phyloP scores from a whole-genome alignment of 2,329 filamentous ascomycete species.

The Diaporthe citrichinensis region DNA sequence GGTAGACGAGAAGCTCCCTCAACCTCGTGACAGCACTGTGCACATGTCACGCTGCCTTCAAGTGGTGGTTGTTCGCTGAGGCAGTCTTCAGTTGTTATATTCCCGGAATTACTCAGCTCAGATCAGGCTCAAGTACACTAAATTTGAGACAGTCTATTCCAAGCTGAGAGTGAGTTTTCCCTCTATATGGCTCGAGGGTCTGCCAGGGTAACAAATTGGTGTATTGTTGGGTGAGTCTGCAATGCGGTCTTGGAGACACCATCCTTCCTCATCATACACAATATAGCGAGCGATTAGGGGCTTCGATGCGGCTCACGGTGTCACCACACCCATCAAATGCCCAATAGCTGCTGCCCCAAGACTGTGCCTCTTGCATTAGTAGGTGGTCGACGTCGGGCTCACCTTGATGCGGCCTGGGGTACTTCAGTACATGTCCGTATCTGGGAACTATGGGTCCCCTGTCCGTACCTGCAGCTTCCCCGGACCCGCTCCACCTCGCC shows the following conservation, averaged over 20 bases:
- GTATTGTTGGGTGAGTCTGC: neutral
- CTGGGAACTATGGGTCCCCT: neutral
- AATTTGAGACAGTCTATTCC: too few relatives aligned
- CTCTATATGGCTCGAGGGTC: neutral
- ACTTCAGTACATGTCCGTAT: neutral
- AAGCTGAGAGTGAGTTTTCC: neutral
- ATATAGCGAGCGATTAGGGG: neutral
- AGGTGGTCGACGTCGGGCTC: neutral
- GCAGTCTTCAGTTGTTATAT: neutral
- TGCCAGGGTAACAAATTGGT: neutral
- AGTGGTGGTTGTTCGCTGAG: too few relatives aligned
- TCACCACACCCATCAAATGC: neutral
- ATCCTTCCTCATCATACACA: neutral
- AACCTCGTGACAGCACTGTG: too few relatives aligned
- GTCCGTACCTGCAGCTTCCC: constrained; percentile 28
- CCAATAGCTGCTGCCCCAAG: neutral
- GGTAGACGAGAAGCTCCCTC: neutral
- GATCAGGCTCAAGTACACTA: neutral
- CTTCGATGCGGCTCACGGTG: neutral
- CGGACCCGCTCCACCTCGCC: neutral
- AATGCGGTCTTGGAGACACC: neutral
- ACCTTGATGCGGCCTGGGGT: neutral
- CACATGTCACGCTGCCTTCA: neutral
- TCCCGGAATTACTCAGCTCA: neutral
- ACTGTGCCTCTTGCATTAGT: neutral